phyloP scores from a whole-genome alignment of 192 early-diverging fungal species.

The Backusella luteola region DNA sequence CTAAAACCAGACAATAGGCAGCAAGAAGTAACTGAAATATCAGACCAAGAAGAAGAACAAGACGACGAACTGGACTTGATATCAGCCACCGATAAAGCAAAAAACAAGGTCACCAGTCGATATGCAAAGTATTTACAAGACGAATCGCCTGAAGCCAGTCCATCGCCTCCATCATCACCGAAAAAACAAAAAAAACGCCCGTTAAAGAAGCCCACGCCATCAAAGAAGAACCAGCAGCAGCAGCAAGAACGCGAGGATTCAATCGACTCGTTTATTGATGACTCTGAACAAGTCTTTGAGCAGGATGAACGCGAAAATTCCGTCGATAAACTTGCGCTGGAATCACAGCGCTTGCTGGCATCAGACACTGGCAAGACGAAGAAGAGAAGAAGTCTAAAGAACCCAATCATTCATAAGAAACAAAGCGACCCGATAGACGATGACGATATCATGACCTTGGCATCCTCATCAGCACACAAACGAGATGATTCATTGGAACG shows the following conservation, averaged over 20 bases:
- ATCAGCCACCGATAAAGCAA: not conserved
- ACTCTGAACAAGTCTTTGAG: not conserved
- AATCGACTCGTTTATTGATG: not conserved
- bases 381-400: not conserved
- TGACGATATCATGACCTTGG: too few relatives aligned
- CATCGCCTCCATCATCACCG: not conserved
- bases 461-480: too few relatives aligned
- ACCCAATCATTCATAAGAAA: not conserved
- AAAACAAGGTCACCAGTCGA: not conserved
- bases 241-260: not conserved
- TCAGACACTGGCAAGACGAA: not conserved
- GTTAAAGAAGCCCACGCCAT: not conserved
- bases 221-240: not conserved
- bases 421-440: too few relatives aligned
- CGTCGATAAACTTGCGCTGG: not conserved
- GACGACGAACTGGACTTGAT: not conserved
- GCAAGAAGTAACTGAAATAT: not conserved
- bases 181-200: not conserved
- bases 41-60: not conserved
- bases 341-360: not conserved
- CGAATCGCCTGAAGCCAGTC: not conserved
- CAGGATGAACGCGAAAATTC: not conserved
- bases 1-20: not conserved
- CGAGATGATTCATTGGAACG: too few relatives aligned
- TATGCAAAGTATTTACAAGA: not conserved